Evolutionary conservation across 768 basidiomycete species (phyloP), one percentile per base, ranked within the genome.

Genomic region (Harrya chromipes): DNA sequence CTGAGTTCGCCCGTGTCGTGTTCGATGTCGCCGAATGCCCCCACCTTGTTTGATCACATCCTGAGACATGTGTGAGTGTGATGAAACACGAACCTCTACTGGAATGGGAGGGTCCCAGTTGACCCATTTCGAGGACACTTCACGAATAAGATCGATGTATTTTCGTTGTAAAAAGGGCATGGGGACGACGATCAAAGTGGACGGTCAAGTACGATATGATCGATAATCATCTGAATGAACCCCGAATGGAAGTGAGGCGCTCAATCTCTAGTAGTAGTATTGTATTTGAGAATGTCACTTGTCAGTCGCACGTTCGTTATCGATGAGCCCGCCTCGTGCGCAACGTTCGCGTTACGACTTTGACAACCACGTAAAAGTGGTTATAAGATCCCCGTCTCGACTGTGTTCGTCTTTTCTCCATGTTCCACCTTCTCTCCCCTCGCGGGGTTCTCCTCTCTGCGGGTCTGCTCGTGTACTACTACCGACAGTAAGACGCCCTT

Each of bases 61-160:
- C n/a, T n/a, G n/a, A n/a, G n/a, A n/a, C n/a, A n/a, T n/a, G 41
- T 49, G 31, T n/a, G 27, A 4, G 6, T 16, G n/a, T 4, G 31
- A 17, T 23, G 49, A 42, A 29, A 46, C 24, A 37, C 60, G 42
- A 16, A 70, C 71, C 59, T 64, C 52, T 35, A 73, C 53, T 9
- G 58, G 59, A 38, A 60, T 61, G 35, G 68, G 67, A 0, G 71
- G 72, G 12, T 72, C 68, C 69, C 68, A 73, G 49, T 65, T 72
- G 39, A 58, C 69, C 71, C 70, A 73, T 53, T 71, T 72, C 4
- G 69, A 66, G 23, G 68, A 64, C 4, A 43, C 54, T 0, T 49
- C 37, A 1, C 26, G 60, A 40, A 72, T 67, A n/a, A 72, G 67
- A 35, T 72, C 72, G 39, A 63, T 50, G 55, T 62, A 73, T 43